Base-by-base conservation (phyloP, 2,329 filamentous ascomycete species). In the Ceratocystis papillata region DNA sequence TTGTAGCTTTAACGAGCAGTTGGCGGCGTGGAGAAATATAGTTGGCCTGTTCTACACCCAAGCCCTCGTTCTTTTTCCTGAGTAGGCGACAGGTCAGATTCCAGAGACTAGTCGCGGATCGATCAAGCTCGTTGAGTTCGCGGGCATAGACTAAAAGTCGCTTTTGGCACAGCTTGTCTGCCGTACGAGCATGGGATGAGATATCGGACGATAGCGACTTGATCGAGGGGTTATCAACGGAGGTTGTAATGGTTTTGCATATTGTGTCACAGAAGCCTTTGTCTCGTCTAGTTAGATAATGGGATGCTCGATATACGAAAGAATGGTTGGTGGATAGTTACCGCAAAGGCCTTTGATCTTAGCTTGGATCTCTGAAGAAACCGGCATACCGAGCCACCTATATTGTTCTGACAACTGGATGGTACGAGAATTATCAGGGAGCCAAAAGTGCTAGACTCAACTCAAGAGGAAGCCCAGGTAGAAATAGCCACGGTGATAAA, bases 61-160 rank as follows among this genome's bases (percentile, higher is more conserved):
- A 44, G 77, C 76, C 0, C 80, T 83, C 2, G 83, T 87, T 8
- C 78, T 72, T 6, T 70, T 73, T 68, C 88, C 85, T 1, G 46
- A 74, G 76, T 5, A 84, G 71, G 30, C 81, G 79, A 1, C 84
- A 84, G 50, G 84, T 84, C 5, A 81, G 72, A 69, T 90, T 90
- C 87, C 87, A 90, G 6, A 90, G 75, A 28, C 77, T 76, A 0
- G 81, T 83, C 2, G 83, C 87, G 5, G 77, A 72, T 4, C 70
- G 73, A 68, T 88, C 85, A 2, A 89, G 75, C 4, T 82, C 78
- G 44, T 68, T 71, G 3, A 68, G 67, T n/a, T 63, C 62, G 2
- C 53, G 17, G 20, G 67, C 30, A 67, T 48, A 17, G 15, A 50
- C 15, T 5, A 20, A 12, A 7, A 53, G 30, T 7, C 50, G n/a